Percentiles rank a stretch among this genome's conserved stretches.
These are phyloP conservation scores for Gynostemma pentaphyllum DNA, from an alignment of 306 rosid species.

Conservation along the genomic window DNA sequence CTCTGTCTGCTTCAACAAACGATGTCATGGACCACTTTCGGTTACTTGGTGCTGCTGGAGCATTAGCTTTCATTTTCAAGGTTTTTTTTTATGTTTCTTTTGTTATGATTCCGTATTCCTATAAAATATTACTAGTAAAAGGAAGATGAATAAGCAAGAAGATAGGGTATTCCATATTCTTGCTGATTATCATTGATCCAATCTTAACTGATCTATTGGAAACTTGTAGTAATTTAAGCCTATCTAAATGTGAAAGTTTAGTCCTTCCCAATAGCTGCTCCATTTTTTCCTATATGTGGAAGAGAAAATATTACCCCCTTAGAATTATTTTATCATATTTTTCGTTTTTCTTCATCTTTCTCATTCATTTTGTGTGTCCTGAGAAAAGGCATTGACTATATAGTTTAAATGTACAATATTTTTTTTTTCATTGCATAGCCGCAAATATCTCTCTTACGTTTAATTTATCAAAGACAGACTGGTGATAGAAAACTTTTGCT, in stretches of 20 bases:
- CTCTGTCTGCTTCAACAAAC: constrained; percentile 48
- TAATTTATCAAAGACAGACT: constrained; percentile 45
- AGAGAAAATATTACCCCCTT: no score
- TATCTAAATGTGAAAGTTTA: background rate
- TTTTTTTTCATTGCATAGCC: background rate
- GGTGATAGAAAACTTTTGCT: constrained; percentile 73
- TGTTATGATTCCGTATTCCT: constrained; percentile 10
- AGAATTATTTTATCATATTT: background rate
- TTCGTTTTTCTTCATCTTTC: background rate
- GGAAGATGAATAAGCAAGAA: background rate
- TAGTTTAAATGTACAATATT: background rate
- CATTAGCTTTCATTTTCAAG: constrained; percentile 85
- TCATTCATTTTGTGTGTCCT: background rate
- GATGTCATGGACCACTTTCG: constrained; percentile 58
- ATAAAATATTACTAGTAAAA: background rate
- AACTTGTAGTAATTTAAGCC: background rate
- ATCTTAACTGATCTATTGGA: background rate
- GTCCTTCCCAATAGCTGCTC: background rate
- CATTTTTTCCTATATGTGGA: no score
- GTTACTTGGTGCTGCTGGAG: constrained; percentile 69
- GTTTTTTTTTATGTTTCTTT: constrained; percentile 36
- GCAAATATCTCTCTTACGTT: constrained; percentile 24
- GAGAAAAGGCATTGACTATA: background rate
- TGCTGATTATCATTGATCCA: no score
- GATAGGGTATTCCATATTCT: background rate